Evolutionary conservation across 306 rosid genomes (phyloP).

Genomic region (Cucurbita moschata): DNA sequence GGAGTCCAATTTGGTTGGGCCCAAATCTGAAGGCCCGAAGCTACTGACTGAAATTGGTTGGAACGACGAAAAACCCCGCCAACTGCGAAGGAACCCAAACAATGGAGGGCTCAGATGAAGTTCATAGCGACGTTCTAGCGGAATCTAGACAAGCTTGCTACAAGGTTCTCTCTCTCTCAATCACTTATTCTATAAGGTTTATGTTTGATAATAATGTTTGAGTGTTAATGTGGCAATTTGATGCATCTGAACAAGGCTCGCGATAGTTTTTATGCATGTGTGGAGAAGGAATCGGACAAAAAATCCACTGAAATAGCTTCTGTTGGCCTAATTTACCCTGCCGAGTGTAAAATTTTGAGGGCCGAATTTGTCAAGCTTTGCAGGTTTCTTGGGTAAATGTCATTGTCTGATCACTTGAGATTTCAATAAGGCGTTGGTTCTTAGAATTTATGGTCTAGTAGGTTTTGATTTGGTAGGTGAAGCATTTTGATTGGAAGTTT

Average conservation of each 20-base stretch:
- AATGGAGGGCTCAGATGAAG: constrained; percentile 28
- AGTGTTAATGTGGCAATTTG: not conserved
- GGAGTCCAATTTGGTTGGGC: not conserved
- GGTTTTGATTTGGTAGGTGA: constrained; percentile 36
- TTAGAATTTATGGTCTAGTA: not conserved
- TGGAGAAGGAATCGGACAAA: constrained; percentile 56
- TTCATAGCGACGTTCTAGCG: constrained; percentile 54
- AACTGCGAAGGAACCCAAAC: too few relatives aligned
- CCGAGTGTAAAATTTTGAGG: constrained; percentile 48
- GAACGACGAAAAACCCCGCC: constrained; percentile 1
- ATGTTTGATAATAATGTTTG: not conserved
- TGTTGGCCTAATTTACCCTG: constrained; percentile 77
- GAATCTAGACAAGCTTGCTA: constrained; percentile 68
- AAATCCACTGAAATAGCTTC: constrained; percentile 79
- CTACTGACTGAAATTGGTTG: not conserved
- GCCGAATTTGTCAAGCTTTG: constrained; percentile 51
- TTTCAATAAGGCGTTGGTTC: not conserved
- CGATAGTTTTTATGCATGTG: constrained; percentile 71
- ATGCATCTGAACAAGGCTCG: constrained; percentile 44
- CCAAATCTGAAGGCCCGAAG: not conserved
- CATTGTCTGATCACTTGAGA: not conserved
- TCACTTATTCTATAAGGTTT: not conserved
- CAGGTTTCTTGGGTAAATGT: constrained; percentile 79
- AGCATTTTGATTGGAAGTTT: constrained; percentile 73
- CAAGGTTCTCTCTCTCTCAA: constrained; percentile 30